These are phyloP conservation scores for Cladophialophora psammophila DNA, from an alignment of 2,329 filamentous ascomycete species.

Conservation along the genomic window DNA sequence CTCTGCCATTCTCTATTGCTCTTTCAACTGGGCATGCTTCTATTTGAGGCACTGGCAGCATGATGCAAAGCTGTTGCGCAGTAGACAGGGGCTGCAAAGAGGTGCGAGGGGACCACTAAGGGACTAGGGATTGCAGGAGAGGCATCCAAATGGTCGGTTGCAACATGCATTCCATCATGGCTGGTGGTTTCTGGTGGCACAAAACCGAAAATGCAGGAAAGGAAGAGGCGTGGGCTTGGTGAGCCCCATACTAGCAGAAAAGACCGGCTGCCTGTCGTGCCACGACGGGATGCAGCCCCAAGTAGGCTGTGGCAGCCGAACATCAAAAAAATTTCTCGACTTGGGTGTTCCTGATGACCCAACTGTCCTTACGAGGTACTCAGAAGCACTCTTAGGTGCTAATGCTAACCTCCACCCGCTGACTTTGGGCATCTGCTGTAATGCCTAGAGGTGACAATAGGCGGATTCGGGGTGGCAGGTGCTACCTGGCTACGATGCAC, in stretches of 20 bases:
- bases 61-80: slow-evolving; percentile 29
- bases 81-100: slow-evolving; percentile 1
- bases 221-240: background rate
- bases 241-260: background rate
- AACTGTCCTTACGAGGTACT: background rate
- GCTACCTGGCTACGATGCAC: background rate
- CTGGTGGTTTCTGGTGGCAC: background rate
- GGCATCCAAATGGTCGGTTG: slow-evolving; percentile 4
- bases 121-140: background rate
- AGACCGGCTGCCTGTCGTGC: background rate
- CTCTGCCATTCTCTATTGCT: background rate
- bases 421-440: background rate
- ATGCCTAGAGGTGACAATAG: background rate
- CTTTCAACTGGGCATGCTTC: slow-evolving; percentile 4
- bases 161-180: background rate
- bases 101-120: slow-evolving; percentile 3
- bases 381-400: background rate
- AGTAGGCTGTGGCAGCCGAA: slow-evolving; percentile 1
- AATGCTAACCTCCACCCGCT: background rate
- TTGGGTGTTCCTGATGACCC: background rate
- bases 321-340: background rate
- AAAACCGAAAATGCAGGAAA: slow-evolving; percentile 3
- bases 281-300: background rate
- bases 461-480: background rate
- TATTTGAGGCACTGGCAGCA: slow-evolving; percentile 17